These are phyloP conservation scores for Talaromyces marneffei DNA, from an alignment of 2,329 filamentous ascomycete species.

Conservation along the genomic window DNA sequence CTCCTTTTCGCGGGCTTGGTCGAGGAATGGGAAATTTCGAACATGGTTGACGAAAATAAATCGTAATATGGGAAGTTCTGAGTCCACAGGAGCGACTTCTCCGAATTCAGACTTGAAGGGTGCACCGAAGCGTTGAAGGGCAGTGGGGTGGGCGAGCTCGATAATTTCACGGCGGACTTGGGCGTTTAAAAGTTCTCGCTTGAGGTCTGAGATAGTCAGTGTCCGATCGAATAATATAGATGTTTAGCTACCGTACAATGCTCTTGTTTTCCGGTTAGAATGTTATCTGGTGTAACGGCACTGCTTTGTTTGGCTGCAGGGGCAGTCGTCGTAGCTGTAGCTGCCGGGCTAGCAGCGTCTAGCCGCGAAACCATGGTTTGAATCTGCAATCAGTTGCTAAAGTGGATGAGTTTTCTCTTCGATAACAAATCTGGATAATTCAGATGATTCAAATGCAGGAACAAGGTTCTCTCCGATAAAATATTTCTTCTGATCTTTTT, in stretches of 20 bases:
- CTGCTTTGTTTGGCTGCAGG: conserved; percentile 9
- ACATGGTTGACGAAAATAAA: conserved; percentile 99
- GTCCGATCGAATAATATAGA: not conserved
- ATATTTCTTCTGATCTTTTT: not conserved
- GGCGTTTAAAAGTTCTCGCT: conserved; percentile 84
- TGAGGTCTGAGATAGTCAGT: conserved; percentile 62
- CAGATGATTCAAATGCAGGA: not conserved
- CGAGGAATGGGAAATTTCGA: conserved; percentile 93
- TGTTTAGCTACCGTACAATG: conserved; percentile 62
- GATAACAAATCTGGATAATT: not conserved
- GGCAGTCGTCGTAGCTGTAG: not conserved
- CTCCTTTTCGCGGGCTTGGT: conserved; percentile 95
- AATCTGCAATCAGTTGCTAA: not conserved
- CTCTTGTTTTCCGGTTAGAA: conserved; percentile 92
- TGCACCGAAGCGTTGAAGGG: conserved; percentile 88
- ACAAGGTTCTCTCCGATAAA: not conserved
- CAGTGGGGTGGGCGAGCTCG: conserved; percentile 91
- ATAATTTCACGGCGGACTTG: conserved; percentile 87
- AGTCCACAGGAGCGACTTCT: conserved; percentile 88
- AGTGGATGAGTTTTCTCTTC: not conserved
- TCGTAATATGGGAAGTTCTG: conserved; percentile 83
- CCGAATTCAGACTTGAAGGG: conserved; percentile 90
- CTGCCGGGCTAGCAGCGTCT: not conserved
- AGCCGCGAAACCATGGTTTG: conserved; percentile 8
- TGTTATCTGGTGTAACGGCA: conserved; percentile 27